Percentiles rank a stretch among this genome's conserved stretches.
phyloP scores from a whole-genome alignment of 106 monocot genomes.

The Acorus gramineus region DNA sequence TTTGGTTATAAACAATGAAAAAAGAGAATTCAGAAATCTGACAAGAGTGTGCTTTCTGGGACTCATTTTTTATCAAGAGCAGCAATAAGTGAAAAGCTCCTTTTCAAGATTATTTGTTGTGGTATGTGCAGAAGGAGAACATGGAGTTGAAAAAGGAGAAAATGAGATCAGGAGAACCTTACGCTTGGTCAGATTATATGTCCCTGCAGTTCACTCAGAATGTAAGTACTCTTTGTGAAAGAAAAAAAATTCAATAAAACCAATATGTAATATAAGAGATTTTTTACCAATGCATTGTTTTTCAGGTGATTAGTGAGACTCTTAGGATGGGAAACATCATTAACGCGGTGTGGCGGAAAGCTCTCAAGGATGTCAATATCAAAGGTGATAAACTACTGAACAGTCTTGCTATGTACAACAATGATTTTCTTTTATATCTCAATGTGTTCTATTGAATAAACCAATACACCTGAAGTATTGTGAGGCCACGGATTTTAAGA shows the following conservation, averaged over 20 bases:
- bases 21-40: no score
- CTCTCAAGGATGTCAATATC: slow-evolving; percentile 13
- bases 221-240: neutral
- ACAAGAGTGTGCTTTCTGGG: no score
- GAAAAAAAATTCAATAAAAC: no score
- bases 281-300: neutral
- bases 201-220: slow-evolving; percentile 17
- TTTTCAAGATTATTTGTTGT: neutral
- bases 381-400: slow-evolving; percentile 1
- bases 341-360: slow-evolving; percentile 10
- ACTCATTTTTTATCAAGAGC: neutral
- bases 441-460: no score
- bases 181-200: slow-evolving; percentile 10
- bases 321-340: slow-evolving; percentile 23
- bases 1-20: no score
- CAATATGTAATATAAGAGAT: no score
- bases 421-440: no score
- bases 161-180: slow-evolving; percentile 4
- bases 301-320: slow-evolving; percentile 19
- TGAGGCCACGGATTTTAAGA: no score
- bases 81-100: neutral
- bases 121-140: slow-evolving; percentile 18
- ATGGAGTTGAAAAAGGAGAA: slow-evolving; percentile 15
- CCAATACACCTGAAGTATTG: no score
- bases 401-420: no score